Percentiles rank a stretch among this genome's conserved stretches.
These are phyloP conservation scores for Yamadazyma sp. DNA, from an alignment of 805 yeast genomes.

Conservation along the genomic window DNA sequence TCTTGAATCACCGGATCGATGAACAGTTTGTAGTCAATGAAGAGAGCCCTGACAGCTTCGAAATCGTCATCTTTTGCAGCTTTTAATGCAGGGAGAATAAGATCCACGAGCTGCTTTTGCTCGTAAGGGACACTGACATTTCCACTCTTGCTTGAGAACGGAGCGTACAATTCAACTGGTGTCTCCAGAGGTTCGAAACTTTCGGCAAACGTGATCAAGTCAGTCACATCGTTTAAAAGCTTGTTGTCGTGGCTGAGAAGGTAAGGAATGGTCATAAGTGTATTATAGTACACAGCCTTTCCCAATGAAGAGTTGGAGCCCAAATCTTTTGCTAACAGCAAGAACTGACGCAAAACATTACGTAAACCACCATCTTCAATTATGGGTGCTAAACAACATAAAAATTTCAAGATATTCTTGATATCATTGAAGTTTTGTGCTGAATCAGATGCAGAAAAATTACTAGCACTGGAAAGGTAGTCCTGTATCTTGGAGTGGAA, in stretches of 20 bases:
- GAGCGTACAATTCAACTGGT: conserved; percentile 25
- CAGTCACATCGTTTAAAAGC: conserved; percentile 31
- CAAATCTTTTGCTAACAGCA: conserved; percentile 55
- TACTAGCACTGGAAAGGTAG: conserved; percentile 37
- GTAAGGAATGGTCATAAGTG: conserved; percentile 65
- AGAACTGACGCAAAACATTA: conserved; percentile 51
- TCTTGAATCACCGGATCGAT: conserved; percentile 34
- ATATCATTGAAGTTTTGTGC: conserved; percentile 68
- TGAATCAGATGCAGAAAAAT: conserved; percentile 17
- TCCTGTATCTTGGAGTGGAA: conserved; percentile 64
- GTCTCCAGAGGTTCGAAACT: conserved; percentile 29
- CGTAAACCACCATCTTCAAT: conserved; percentile 44
- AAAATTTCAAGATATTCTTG: conserved; percentile 68
- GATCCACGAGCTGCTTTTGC: conserved; percentile 47
- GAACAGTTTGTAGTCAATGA: conserved; percentile 32
- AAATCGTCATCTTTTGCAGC: conserved; percentile 40
- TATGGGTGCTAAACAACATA: conserved; percentile 65
- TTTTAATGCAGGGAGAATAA: conserved; percentile 51
- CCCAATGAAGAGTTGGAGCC: conserved; percentile 40
- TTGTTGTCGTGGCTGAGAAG: conserved; percentile 45
- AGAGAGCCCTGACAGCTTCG: conserved; percentile 34
- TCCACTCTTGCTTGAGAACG: conserved; percentile 32
- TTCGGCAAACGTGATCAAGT: conserved; percentile 48
- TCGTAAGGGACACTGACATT: conserved; percentile 48
- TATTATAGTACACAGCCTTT: conserved; percentile 65